These are phyloP conservation scores for Oryza rufipogon DNA, from an alignment of 176 grass and related monocot genomes.

Conservation along the genomic window DNA sequence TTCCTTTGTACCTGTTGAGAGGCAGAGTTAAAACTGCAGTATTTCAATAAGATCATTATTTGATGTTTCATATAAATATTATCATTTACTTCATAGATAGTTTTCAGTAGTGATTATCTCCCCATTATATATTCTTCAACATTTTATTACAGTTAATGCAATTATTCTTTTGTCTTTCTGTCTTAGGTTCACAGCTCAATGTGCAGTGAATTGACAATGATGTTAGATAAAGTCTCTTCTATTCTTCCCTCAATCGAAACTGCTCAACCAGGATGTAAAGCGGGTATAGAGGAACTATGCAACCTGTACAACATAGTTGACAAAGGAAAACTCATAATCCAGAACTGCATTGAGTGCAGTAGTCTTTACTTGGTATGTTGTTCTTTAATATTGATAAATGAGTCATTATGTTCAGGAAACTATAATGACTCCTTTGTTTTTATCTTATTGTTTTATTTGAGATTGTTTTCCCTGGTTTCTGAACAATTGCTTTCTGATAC, in stretches of 20 bases:
- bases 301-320: slow-evolving; percentile 80
- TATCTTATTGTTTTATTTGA: slow-evolving; percentile 1
- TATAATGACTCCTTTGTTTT: slow-evolving; percentile 16
- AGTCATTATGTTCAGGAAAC: neutral
- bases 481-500: slow-evolving; percentile 17
- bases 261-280: slow-evolving; percentile 70
- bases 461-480: slow-evolving; percentile 1
- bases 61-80: neutral
- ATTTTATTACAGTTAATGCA: slow-evolving; percentile 7
- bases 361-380: slow-evolving; percentile 88
- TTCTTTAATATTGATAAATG: neutral
- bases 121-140: slow-evolving; percentile 14
- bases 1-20: neutral
- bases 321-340: slow-evolving; percentile 75
- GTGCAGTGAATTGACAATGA: slow-evolving; percentile 65
- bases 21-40: neutral
- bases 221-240: slow-evolving; percentile 71
- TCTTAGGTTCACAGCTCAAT: slow-evolving; percentile 73
- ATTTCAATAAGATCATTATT: neutral
- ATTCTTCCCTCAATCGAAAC: slow-evolving; percentile 94
- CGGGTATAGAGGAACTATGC: slow-evolving; percentile 86
- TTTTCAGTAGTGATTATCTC: neutral
- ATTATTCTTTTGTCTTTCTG: neutral
- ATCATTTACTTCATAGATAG: neutral
- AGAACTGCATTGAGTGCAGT: slow-evolving; percentile 76